Conservation (phyloP, 2,329 filamentous ascomycete species). For the Clonostachys chloroleuca region DNA sequence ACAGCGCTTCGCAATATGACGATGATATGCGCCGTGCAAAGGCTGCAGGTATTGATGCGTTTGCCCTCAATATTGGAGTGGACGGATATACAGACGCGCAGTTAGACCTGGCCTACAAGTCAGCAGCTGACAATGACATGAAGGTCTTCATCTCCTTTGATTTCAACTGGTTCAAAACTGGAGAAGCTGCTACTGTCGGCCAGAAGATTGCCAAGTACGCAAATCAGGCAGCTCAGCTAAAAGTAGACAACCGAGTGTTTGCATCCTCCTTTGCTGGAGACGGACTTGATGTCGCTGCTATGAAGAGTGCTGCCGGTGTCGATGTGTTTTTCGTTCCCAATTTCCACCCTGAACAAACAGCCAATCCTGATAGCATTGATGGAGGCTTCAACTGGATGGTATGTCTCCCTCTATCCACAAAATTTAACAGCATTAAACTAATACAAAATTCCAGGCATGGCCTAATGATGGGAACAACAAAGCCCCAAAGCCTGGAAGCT, state of each 20-base stretch:
- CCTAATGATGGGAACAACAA: slow-evolving; percentile 40
- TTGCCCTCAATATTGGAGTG: slow-evolving; percentile 43
- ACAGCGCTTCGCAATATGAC: slow-evolving; percentile 36
- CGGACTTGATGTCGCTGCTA: slow-evolving; percentile 32
- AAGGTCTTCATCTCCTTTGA: slow-evolving; percentile 55
- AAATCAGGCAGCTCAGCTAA: slow-evolving; percentile 36
- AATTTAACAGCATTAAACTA: no score
- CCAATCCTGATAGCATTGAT: slow-evolving; percentile 30
- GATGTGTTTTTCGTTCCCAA: slow-evolving; percentile 45
- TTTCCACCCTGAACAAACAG: slow-evolving; percentile 32
- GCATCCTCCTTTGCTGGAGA: slow-evolving; percentile 50
- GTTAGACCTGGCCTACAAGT: slow-evolving; percentile 41
- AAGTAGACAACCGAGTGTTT: slow-evolving; percentile 41
- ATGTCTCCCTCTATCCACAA: no score
- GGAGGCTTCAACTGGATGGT: slow-evolving; percentile 40
- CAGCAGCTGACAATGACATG: slow-evolving; percentile 38
- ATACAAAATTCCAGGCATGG: slow-evolving; percentile 19
- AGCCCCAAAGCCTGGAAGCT: slow-evolving; percentile 30
- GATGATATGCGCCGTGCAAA: slow-evolving; percentile 40
- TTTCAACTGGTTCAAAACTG: slow-evolving; percentile 40
- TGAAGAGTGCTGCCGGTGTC: slow-evolving; percentile 32
- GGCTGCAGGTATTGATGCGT: slow-evolving; percentile 37
- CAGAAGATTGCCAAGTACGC: slow-evolving; percentile 40
- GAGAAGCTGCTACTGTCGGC: slow-evolving; percentile 31
- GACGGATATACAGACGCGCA: slow-evolving; percentile 38